Evolutionary conservation across 2,329 filamentous ascomycete genomes (phyloP), one percentile per base, ranked within the genome.

Genomic region (Colletotrichum destructivum): DNA sequence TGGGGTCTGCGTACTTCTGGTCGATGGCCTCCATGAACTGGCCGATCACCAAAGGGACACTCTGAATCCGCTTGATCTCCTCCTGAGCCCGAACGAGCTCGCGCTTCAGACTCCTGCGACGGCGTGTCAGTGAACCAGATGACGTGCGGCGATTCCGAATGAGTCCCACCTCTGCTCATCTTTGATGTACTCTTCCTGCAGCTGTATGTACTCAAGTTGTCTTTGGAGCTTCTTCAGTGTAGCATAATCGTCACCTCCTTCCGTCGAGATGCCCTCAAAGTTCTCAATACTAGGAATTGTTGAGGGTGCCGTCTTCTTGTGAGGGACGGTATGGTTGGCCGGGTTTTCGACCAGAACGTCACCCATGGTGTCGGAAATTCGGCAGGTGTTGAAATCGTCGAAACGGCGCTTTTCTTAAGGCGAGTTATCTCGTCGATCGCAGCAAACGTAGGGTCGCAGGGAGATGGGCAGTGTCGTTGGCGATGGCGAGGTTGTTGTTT

Each of bases 11-110:
- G 82, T 88, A 97, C 94, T 98, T 99, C 85, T 99, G 96, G 83
- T 99, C 96, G 81, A 99, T 99, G 67, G 96, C 96, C 85, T 99
- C 96, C 96, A 99, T 99, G 81, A 99, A 99, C 84, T 99, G 96
- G 73, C 96, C 96, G 81, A 99, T 99, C 74, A 99, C 96, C 74
- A 99, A 86, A 38, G 96, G 96, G 66, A 99, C 96, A 82, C 95
- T 98, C 86, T 99, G 96, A 82, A 99, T 99, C 76, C 96, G 92
- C 88, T 99, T 99, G 87, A 99, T 99, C 87, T 99, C 96, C 83
- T 99, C 96, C 82, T 99, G 96, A 77, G 96, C 96, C 77, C 96
- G 92, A 66, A 99, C 96, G 62, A 99, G 90, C 87, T 99, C 96
- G 77, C 96, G 91, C 88, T 99, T 99, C 82, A 99, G 85, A 85